A percentile compares a stretch with the other conserved stretches of the same genome.
Evolutionary conservation across 768 basidiomycete species (phyloP).

Genomic region (Pulveroboletus sp.): DNA sequence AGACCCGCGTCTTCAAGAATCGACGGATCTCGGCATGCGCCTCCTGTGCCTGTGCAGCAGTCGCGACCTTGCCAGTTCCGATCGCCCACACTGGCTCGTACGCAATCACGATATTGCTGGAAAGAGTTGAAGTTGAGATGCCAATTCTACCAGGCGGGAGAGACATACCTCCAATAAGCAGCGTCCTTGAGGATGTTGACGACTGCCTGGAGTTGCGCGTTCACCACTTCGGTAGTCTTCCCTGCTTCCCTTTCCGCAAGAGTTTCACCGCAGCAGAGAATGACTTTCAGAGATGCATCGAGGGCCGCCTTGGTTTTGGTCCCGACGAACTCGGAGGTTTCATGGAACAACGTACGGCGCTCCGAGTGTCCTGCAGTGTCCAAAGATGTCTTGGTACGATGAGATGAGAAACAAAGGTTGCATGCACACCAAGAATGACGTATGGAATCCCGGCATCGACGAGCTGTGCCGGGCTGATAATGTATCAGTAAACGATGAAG

Average conservation of each 20-base stretch:
- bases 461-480: conserved; percentile 71
- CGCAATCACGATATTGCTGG: conserved; percentile 86
- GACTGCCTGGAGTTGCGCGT: conserved; percentile 77
- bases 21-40: conserved; percentile 79
- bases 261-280: conserved; percentile 96
- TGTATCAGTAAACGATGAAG: not conserved
- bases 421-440: conserved; percentile 83
- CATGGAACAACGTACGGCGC: conserved; percentile 88
- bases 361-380: conserved; percentile 81
- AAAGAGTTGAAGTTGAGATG: too few relatives aligned
- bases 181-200: conserved; percentile 51
- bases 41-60: conserved; percentile 88
- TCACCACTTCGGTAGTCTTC: conserved; percentile 74
- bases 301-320: conserved; percentile 84
- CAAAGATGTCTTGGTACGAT: not conserved
- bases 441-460: conserved; percentile 83
- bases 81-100: conserved; percentile 99
- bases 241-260: conserved; percentile 80
- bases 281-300: conserved; percentile 71
- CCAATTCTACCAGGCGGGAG: too few relatives aligned
- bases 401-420: not conserved
- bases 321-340: conserved; percentile 78
- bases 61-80: conserved; percentile 95
- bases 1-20: conserved; percentile 65
- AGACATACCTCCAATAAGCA: conserved; percentile 73